These are phyloP conservation scores for Penicillium taxi DNA, from an alignment of 495 filamentous ascomycete species.

Conservation along the genomic window DNA sequence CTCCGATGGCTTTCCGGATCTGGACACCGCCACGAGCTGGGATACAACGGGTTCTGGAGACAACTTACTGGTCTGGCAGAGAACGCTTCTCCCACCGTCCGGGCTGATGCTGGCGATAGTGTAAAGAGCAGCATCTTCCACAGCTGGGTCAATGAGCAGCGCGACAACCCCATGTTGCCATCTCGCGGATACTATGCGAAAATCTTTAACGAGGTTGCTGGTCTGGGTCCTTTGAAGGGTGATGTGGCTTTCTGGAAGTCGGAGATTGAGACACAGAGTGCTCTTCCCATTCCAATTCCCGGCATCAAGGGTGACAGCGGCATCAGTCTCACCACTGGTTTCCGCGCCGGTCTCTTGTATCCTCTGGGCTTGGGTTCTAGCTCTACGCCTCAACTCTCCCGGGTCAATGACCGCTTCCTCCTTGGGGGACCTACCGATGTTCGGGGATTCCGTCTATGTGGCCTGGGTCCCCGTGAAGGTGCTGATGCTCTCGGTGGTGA, in stretches of 20 bases:
- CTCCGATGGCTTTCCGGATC: slow-evolving; percentile 58
- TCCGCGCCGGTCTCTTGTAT: slow-evolving; percentile 57
- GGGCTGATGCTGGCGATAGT: slow-evolving; percentile 80
- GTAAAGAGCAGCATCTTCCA: slow-evolving; percentile 82
- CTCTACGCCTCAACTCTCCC: slow-evolving; percentile 50
- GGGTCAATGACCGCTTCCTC: slow-evolving; percentile 88
- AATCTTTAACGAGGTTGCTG: slow-evolving; percentile 71
- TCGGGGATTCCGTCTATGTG: slow-evolving; percentile 82
- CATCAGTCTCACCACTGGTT: slow-evolving; percentile 57
- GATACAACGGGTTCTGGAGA: slow-evolving; percentile 76
- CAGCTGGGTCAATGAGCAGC: slow-evolving; percentile 67
- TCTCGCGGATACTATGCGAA: slow-evolving; percentile 71
- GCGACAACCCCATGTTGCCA: slow-evolving; percentile 78
- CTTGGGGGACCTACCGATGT: slow-evolving; percentile 93
- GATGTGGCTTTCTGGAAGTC: slow-evolving; percentile 87
- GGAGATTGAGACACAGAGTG: slow-evolving; percentile 71
- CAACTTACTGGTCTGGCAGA: slow-evolving; percentile 71
- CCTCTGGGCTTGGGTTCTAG: slow-evolving; percentile 50
- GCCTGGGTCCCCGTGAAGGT: slow-evolving; percentile 81
- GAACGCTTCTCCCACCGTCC: slow-evolving; percentile 69
- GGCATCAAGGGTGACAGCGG: slow-evolving; percentile 61
- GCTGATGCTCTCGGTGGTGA: slow-evolving; percentile 83
- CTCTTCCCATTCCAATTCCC: slow-evolving; percentile 62
- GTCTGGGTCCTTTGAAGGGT: slow-evolving; percentile 73
- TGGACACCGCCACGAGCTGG: slow-evolving; percentile 62